Percentiles rank a stretch among this genome's conserved stretches.
These are phyloP conservation scores for Lobosporangium transversale DNA, from an alignment of 192 early-diverging fungal species.

Conservation along the genomic window DNA sequence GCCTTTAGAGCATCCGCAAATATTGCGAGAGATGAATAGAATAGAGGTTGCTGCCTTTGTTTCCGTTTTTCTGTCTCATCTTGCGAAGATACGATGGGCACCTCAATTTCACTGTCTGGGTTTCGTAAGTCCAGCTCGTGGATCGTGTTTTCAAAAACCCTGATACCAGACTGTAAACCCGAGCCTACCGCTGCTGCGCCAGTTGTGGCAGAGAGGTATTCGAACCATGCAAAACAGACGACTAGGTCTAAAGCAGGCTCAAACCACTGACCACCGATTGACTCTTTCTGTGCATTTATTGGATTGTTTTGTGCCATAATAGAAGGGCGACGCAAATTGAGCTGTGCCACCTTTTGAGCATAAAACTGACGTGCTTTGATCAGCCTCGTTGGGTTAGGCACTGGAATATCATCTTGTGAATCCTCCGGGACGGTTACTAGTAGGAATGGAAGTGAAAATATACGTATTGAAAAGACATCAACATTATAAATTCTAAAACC, in stretches of 20 bases:
- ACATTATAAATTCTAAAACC: no score
- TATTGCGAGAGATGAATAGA: slow-evolving; percentile 2
- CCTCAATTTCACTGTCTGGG: slow-evolving; percentile 24
- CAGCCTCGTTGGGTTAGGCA: slow-evolving; percentile 40
- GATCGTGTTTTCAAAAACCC: slow-evolving; percentile 53
- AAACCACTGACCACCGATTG: slow-evolving; percentile 32
- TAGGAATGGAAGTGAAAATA: no score
- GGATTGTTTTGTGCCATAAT: background rate
- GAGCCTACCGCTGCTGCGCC: background rate
- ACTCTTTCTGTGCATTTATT: background rate
- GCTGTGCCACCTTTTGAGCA: slow-evolving; percentile 53
- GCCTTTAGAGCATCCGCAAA: slow-evolving; percentile 8
- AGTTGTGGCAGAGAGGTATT: slow-evolving; percentile 45
- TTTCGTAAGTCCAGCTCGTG: slow-evolving; percentile 44
- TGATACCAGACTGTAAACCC: slow-evolving; percentile 40
- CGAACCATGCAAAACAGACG: slow-evolving; percentile 57
- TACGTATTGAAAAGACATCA: background rate
- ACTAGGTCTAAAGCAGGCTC: slow-evolving; percentile 40
- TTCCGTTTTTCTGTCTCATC: background rate
- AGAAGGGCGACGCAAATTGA: slow-evolving; percentile 30
- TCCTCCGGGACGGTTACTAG: slow-evolving; percentile 11
- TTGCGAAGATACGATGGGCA: background rate
- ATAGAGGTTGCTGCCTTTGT: background rate
- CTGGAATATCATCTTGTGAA: background rate
- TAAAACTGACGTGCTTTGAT: slow-evolving; percentile 55